A percentile compares a stretch with the other conserved stretches of the same genome.
These are phyloP conservation scores for Annulohypoxylon bovei DNA, from an alignment of 495 filamentous ascomycete genomes.

Conservation along the genomic window DNA sequence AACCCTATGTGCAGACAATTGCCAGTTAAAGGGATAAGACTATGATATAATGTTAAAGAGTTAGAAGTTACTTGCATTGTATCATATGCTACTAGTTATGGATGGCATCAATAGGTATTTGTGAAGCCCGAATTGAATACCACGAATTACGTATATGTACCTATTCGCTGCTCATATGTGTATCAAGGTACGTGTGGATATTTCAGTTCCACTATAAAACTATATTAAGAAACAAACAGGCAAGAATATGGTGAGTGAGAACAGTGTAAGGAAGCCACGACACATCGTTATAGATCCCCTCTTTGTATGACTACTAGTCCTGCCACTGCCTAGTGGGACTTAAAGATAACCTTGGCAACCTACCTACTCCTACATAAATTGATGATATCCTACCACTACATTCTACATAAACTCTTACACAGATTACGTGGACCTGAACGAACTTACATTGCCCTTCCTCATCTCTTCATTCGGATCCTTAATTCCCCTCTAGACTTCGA, in stretches of 20 bases:
- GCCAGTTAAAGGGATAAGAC: too few species aligned
- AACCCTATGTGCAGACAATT: too few species aligned
- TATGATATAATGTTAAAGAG: too few species aligned
- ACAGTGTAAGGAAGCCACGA: slow-evolving; percentile 4
- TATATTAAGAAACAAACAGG: background rate
- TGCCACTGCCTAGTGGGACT: background rate
- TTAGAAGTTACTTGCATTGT: too few species aligned
- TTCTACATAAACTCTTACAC: background rate
- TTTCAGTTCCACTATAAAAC: background rate
- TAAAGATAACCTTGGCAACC: background rate
- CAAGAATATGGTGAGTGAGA: background rate
- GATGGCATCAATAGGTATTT: too few species aligned
- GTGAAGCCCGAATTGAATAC: too few species aligned
- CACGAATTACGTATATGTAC: too few species aligned
- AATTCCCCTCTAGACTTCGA: background rate
- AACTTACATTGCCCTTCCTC: background rate
- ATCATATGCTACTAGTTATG: too few species aligned
- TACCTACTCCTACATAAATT: too few species aligned
- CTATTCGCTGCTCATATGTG: background rate
- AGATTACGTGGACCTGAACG: background rate
- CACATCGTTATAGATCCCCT: background rate
- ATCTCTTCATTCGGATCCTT: background rate
- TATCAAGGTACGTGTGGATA: background rate
- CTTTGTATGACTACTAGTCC: background rate
- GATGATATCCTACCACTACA: background rate